Conservation (phyloP, 192 early-diverging fungal genomes). For the Kickxella alabastrina region DNA sequence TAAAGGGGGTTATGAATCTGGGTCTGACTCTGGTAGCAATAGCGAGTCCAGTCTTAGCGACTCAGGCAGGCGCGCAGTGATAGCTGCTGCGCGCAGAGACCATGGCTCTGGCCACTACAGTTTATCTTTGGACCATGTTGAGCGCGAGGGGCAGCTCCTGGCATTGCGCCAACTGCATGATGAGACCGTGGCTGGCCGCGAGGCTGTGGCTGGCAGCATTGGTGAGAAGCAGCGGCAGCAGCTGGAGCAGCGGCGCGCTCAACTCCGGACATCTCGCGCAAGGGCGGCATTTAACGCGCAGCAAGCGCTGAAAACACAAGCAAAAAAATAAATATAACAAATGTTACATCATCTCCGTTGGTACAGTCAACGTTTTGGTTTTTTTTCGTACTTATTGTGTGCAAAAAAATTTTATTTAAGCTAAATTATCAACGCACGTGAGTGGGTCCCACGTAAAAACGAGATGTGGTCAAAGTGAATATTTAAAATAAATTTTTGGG, state of each 20-base stretch:
- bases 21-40: not conserved
- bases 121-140: slow-evolving; percentile 9
- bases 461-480: no score
- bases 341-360: no score
- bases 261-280: not conserved
- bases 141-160: slow-evolving; percentile 28
- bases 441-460: no score
- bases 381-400: no score
- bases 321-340: not conserved
- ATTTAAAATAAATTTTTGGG: not conserved
- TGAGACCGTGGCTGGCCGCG: slow-evolving; percentile 13
- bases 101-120: slow-evolving; percentile 21
- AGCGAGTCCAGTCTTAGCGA: slow-evolving; percentile 4
- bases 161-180: slow-evolving; percentile 15
- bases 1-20: not conserved
- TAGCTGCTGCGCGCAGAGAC: slow-evolving; percentile 1
- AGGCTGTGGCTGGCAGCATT: slow-evolving; percentile 7
- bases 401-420: no score
- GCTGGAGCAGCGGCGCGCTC: slow-evolving; percentile 9
- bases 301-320: not conserved
- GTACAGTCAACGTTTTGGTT: no score
- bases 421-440: no score
- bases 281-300: not conserved
- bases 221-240: slow-evolving; percentile 14
- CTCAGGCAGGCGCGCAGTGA: not conserved